A percentile compares a stretch with the other conserved stretches of the same genome.
Evolutionary conservation across 805 yeast genomes (phyloP).

Genomic region (Pichia scutulata): DNA sequence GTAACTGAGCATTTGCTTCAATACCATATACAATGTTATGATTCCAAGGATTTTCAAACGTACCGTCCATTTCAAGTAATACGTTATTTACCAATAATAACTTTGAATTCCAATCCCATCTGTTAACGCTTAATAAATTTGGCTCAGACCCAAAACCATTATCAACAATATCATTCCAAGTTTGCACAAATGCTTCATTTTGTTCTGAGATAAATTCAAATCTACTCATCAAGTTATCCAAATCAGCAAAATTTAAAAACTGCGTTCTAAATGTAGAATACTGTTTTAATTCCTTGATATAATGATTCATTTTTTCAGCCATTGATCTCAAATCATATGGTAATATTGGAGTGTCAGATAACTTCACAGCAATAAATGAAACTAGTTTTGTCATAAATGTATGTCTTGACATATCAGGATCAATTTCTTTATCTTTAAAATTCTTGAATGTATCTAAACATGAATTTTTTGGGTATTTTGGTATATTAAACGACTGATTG

Average conservation of each 20-base stretch:
- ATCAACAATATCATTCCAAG: slow-evolving; percentile 54
- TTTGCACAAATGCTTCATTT: slow-evolving; percentile 46
- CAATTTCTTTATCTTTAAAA: slow-evolving; percentile 41
- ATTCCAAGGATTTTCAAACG: slow-evolving; percentile 54
- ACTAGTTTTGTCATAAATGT: slow-evolving; percentile 47
- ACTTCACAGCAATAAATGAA: slow-evolving; percentile 43
- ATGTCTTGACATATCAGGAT: slow-evolving; percentile 50
- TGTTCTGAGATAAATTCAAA: slow-evolving; percentile 39
- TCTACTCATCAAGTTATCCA: slow-evolving; percentile 25
- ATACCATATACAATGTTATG: slow-evolving; percentile 66
- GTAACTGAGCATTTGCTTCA: slow-evolving; percentile 45
- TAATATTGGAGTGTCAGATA: slow-evolving; percentile 70
- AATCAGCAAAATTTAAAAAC: slow-evolving; percentile 18
- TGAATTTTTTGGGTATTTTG: slow-evolving; percentile 40
- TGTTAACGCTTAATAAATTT: slow-evolving; percentile 55
- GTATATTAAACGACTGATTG: slow-evolving; percentile 16
- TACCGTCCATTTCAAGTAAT: slow-evolving; percentile 39
- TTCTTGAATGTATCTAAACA: slow-evolving; percentile 60
- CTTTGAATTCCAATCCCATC: slow-evolving; percentile 79
- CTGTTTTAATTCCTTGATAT: slow-evolving; percentile 39
- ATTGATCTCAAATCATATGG: slow-evolving; percentile 54
- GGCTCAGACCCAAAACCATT: slow-evolving; percentile 63
- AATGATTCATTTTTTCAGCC: slow-evolving; percentile 36
- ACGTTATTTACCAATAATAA: slow-evolving; percentile 47
- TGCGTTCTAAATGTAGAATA: slow-evolving; percentile 17